Evolutionary conservation across 371 early-diverging fungal species (phyloP).

Genomic region (Dinochytrium kinnereticum): DNA sequence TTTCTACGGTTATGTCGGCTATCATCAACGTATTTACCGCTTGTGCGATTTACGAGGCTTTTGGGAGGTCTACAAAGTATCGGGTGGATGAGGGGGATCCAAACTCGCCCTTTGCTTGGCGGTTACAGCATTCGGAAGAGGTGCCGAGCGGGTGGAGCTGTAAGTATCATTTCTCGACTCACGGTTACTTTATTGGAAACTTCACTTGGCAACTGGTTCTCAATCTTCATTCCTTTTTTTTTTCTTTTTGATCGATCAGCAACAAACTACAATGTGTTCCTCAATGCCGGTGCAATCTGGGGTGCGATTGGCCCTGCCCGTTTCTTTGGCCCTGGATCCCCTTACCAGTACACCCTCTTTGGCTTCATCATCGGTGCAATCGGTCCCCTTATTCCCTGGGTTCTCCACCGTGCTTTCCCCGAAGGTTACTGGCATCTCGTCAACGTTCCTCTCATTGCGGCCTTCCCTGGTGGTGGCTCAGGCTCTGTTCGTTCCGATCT

Average conservation of each 20-base stretch:
- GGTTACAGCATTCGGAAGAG: neutral
- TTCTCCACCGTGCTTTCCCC: constrained; percentile 35
- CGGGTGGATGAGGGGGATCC: neutral
- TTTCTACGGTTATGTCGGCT: constrained; percentile 13
- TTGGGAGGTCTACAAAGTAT: neutral
- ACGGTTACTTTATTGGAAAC: no score
- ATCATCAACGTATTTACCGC: constrained; percentile 10
- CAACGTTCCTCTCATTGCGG: constrained; percentile 43
- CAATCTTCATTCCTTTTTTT: neutral
- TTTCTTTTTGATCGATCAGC: neutral
- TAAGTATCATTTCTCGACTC: neutral
- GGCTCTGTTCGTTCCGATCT: constrained; percentile 12
- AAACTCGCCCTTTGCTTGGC: constrained; percentile 7
- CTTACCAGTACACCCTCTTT: constrained; percentile 31
- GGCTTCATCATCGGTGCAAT: constrained; percentile 45
- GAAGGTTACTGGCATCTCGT: constrained; percentile 38
- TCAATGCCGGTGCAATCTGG: constrained; percentile 67
- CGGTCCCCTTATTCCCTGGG: constrained; percentile 46
- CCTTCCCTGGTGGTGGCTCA: constrained; percentile 28
- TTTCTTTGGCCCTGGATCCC: constrained; percentile 46
- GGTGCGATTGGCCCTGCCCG: constrained; percentile 60
- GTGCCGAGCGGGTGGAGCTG: constrained; percentile 3
- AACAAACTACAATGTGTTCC: constrained; percentile 43
- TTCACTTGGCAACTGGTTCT: no score
- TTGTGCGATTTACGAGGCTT: constrained; percentile 6